These are phyloP conservation scores for Trichosporon coremiiforme DNA, from an alignment of 1,284 basidiomycete genomes.

Conservation along the genomic window DNA sequence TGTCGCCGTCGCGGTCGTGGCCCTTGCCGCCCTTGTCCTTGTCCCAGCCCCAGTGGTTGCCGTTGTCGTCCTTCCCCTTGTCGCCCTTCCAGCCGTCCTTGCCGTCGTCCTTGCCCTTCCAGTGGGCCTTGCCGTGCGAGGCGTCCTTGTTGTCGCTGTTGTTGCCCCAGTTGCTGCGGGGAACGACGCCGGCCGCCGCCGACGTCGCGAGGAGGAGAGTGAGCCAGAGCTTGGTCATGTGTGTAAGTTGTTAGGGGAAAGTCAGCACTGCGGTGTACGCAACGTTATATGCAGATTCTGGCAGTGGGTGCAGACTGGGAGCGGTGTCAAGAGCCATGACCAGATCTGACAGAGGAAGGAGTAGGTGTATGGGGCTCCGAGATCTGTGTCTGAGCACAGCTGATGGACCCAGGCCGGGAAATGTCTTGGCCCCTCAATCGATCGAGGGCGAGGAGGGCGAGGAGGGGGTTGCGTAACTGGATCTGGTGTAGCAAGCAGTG, in stretches of 20 bases:
- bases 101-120: background rate
- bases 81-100: slow-evolving; percentile 7
- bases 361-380: background rate
- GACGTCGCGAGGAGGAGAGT: background rate
- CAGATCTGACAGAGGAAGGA: background rate
- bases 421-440: background rate
- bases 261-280: background rate
- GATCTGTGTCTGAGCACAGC: background rate
- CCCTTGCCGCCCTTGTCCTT: slow-evolving; percentile 2
- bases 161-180: slow-evolving; percentile 14
- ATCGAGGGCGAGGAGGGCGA: too few relatives aligned
- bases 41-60: background rate
- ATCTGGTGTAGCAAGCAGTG: background rate
- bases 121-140: background rate
- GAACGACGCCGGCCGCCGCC: slow-evolving; percentile 4
- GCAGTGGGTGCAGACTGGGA: background rate
- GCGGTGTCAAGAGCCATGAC: too few relatives aligned
- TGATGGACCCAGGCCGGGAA: background rate
- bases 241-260: background rate
- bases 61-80: background rate
- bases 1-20: background rate
- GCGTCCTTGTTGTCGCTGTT: slow-evolving; percentile 11
- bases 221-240: slow-evolving; percentile 5
- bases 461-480: background rate
- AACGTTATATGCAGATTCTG: too few relatives aligned